Evolutionary conservation across 1,139 yeast genomes (phyloP).

Genomic region (Scheffersomyces stambukii): DNA sequence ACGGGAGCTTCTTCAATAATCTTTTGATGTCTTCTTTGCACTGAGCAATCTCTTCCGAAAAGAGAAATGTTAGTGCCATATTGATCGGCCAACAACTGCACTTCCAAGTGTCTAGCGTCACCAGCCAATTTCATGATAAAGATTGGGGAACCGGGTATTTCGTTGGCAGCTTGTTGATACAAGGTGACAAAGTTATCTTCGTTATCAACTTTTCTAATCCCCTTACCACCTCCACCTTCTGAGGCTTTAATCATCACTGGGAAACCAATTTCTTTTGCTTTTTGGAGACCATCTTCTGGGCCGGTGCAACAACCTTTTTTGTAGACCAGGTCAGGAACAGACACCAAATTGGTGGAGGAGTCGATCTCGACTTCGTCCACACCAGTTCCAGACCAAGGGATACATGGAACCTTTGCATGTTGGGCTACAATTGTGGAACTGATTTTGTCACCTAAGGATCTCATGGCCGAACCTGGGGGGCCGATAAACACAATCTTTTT

Average conservation of each 20-base stretch:
- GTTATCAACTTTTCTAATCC: slow-evolving; percentile 86
- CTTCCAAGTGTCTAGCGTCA: slow-evolving; percentile 92
- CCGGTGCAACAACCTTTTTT: slow-evolving; percentile 80
- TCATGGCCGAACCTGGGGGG: slow-evolving; percentile 98
- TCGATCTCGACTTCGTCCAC: slow-evolving; percentile 78
- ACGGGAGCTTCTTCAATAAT: slow-evolving; percentile 97
- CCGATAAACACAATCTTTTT: slow-evolving; percentile 90
- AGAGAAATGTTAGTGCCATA: slow-evolving; percentile 91
- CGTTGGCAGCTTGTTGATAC: slow-evolving; percentile 88
- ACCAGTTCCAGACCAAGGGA: slow-evolving; percentile 99
- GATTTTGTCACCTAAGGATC: slow-evolving; percentile 97
- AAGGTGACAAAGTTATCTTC: slow-evolving; percentile 67
- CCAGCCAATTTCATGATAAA: slow-evolving; percentile 95
- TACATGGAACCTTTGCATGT: slow-evolving; percentile 96
- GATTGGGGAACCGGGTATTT: slow-evolving; percentile 94
- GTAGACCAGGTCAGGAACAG: slow-evolving; percentile 80
- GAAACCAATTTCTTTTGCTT: slow-evolving; percentile 85
- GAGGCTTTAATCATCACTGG: slow-evolving; percentile 97
- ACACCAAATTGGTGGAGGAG: slow-evolving; percentile 66
- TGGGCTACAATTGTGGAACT: slow-evolving; percentile 98
- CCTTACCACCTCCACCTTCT: slow-evolving; percentile 99
- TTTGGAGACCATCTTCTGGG: slow-evolving; percentile 83
- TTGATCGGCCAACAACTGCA: slow-evolving; percentile 90
- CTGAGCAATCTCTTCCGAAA: slow-evolving; percentile 96
- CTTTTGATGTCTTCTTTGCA: slow-evolving; percentile 95